Evolutionary conservation across 257 asterid genomes (phyloP), one percentile per base, ranked within the genome.

Genomic region (Marsdenia floribunda): DNA sequence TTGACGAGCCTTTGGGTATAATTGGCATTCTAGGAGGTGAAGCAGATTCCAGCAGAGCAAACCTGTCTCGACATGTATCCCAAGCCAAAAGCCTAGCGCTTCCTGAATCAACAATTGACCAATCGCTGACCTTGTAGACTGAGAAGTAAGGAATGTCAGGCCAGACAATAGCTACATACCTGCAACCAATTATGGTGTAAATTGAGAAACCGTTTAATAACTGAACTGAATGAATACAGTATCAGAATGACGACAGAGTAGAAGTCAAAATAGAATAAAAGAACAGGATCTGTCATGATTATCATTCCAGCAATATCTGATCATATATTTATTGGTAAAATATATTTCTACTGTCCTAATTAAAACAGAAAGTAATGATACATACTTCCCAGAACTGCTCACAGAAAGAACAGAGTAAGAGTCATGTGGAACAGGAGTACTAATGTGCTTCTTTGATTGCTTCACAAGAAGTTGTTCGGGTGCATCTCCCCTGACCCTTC

Each of bases 321-420:
- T 13, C 0, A 38, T 73, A 15, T 5, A 54, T 38, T n/a, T 19
- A 61, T 15, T 35, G 8, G 58, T 15, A 40, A 22, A 57, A 19
- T 5, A n/a, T 6, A 46, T 49, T 70, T 46, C 47, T 6, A 50
- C 7, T 49, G 22, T 35, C 77, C 44, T 50, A 74, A 50, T 4
- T 22, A 71, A 57, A 71, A 68, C 59, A 74, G 55, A 33, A 54
- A 79, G 73, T 22, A 19, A 66, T 65, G 63, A 57, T 63, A 89
- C 99, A 88, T 90, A 95, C 99, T 95, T 95, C 70, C 99, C 99
- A 3, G 99, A 90, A 82, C 98, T 92, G 97, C 99, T 95, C 78
- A 95, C 90, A 57, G 99, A 95, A 74, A 92, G 93, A 84, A 92
- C 93, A 0, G 98, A 89, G 86, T 90, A 88, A 24, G 99, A 95